Evolutionary conservation across 208 protist species (phyloP), one percentile per base, ranked within the genome.

Genomic region (Trypanosoma caninum): DNA sequence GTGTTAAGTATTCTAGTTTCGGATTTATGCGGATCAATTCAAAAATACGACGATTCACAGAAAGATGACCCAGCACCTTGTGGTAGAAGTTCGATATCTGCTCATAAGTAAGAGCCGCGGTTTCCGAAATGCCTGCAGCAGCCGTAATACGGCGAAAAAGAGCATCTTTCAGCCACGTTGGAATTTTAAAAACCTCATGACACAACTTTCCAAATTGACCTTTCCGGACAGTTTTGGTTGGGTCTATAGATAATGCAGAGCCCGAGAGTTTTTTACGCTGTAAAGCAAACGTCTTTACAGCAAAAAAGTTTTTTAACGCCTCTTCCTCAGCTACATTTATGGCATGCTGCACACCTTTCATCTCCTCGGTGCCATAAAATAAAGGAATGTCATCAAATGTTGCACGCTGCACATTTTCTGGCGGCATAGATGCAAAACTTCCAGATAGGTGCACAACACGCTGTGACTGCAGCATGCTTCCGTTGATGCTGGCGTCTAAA

Each of bases 121-220:
- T 79, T 5, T 56, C 60, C 2, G 67, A 10, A 11, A 62, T 45
- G 25, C 67, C 65, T 13, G 59, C 50, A 34, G 61, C 46, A 20
- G 50, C 27, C 13, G 71, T 44, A 47, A 89, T 89, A 48, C 75
- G 67, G 47, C 84, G 69, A 74, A 89, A 94, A 22, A 94, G 67
- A 31, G 74, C 59, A 44, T 94, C 82, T 59, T 89, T 91, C 57
- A 84, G 65, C 84, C 87, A 94, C 22, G 83, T 72, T 2, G 87
- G 87, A 5, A 94, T 68, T 57, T 80, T 82, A 71, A 94, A 89
- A 46, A 91, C 84, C 31, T 80, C 13, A 55, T 79, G 74, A 78
- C 78, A 65, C 85, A 80, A 35, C 78, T 77, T 58, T 55, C 81
- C 59, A 88, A 89, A 61, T 70, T 60, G 47, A 57, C 72, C 69